Conservation (phyloP, 495 filamentous ascomycete species). For the Antarctomyces pellizariae region DNA sequence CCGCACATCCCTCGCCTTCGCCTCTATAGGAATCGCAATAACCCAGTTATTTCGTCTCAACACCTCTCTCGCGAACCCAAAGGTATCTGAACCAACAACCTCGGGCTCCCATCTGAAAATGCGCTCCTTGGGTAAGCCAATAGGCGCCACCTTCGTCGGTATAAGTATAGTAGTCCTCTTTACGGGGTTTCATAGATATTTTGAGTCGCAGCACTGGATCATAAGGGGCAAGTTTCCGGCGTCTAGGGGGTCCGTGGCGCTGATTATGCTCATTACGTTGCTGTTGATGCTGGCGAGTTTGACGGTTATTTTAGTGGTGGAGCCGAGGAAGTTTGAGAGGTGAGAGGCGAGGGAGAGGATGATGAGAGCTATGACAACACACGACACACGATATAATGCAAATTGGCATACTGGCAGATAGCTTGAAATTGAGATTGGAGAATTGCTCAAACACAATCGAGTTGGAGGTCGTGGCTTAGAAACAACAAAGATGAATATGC, state of each 20-base stretch:
- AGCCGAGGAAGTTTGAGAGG: constrained; percentile 25
- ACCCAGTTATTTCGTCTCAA: constrained; percentile 93
- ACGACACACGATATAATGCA: too few species aligned
- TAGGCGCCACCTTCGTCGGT: constrained; percentile 78
- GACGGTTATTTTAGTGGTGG: constrained; percentile 44
- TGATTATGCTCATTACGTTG: constrained; percentile 46
- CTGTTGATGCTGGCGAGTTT: constrained; percentile 48
- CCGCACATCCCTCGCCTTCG: constrained; percentile 84
- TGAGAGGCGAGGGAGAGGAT: constrained; percentile 1
- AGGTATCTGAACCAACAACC: constrained; percentile 1
- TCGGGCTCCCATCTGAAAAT: constrained; percentile 18
- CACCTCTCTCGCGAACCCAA: constrained; percentile 26
- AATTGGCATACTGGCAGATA: too few species aligned
- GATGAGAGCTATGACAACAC: too few species aligned
- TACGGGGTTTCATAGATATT: constrained; percentile 45
- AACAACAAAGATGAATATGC: too few species aligned
- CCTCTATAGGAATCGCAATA: constrained; percentile 85
- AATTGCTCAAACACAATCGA: too few species aligned
- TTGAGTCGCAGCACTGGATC: constrained; percentile 59
- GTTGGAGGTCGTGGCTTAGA: too few species aligned
- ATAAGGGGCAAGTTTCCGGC: constrained; percentile 86
- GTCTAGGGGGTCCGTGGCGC: constrained; percentile 61
- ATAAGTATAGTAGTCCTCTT: constrained; percentile 72
- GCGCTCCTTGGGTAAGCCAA: constrained; percentile 66
- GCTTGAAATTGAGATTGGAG: too few species aligned